Base-by-base conservation (phyloP, 805 yeast genomes). In the Lipomyces yamadae region DNA sequence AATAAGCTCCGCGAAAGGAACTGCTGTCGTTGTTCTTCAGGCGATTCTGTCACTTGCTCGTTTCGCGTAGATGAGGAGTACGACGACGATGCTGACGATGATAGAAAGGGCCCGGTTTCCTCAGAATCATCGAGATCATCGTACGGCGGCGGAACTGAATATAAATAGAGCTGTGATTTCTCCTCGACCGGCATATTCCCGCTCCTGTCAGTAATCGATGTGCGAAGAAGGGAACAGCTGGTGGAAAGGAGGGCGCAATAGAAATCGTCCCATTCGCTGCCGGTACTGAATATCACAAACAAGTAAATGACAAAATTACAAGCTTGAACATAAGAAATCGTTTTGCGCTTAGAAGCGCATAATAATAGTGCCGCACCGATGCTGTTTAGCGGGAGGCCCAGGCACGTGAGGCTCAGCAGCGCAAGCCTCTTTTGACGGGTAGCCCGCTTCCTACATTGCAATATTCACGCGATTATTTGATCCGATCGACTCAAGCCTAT, bases 141-240 rank as follows among this genome's bases (percentile, higher is more conserved):
- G 58, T 68, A 68, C 39, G 71, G 65, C 30, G 71, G 71, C 24
- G 71, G 71, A 7, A 68, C 71, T n/a, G 71, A 68, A 52, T 68
- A 68, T 7, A 68, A 60, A 52, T 68, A 68, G 30, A 68, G 55
- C 30, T 55, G 52, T 45, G 68, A 37, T 35, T 68, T 68, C 35
- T 68, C 71, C 45, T 57, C 64, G 60, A 56, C 71, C 61, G 65
- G 65, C 65, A 56, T 56, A 18, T 24, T 56, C 55, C 34, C 10
- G 39, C n/a, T 7, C 2, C 7, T 42, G 48, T n/a, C 48, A 42
- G 5, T 42, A 42, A 15, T 42, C 8, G 18, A 15, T n/a, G 24
- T 6, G 3, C 18, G n/a, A 2, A 42, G 48, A 42, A 42, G 24
- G 48, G 24, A 42, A 24, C 48, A 42, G 48, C 48, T 42, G 6